phyloP scores from a whole-genome alignment of 768 basidiomycete genomes.

The Termitomyces sp. region DNA sequence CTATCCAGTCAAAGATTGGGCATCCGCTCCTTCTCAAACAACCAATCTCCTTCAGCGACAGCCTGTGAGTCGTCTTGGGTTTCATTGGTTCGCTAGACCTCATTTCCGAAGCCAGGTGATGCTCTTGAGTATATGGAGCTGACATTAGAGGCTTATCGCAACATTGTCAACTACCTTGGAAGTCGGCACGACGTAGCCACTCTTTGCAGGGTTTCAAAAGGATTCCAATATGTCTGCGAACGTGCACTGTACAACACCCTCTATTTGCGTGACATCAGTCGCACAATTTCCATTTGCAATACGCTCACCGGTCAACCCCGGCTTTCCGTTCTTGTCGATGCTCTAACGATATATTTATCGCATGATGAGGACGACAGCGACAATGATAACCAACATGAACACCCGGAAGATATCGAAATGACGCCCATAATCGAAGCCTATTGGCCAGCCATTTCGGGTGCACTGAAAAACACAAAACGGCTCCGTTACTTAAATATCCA shows the following conservation, averaged over 20 bases:
- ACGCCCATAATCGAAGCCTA: constrained; percentile 32
- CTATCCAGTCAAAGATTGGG: constrained; percentile 6
- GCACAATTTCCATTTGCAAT: constrained; percentile 42
- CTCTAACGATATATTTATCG: constrained; percentile 46
- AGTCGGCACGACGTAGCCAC: constrained; percentile 52
- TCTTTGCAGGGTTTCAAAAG: constrained; percentile 56
- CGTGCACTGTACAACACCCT: constrained; percentile 59
- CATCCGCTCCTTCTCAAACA: constrained; percentile 16
- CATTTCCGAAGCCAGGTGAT: constrained; percentile 33
- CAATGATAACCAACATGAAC: constrained; percentile 23
- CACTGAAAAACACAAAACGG: constrained; percentile 42
- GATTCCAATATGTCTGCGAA: constrained; percentile 54
- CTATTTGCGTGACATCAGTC: constrained; percentile 36
- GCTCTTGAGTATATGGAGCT: constrained; percentile 50
- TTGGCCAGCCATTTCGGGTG: constrained; percentile 49
- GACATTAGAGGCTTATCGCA: constrained; percentile 56
- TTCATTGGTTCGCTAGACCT: neutral
- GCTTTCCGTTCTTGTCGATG: constrained; percentile 49
- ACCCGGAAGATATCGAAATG: constrained; percentile 21
- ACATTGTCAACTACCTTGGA: constrained; percentile 50
- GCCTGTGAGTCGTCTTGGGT: constrained; percentile 24
- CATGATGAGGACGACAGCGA: constrained; percentile 30
- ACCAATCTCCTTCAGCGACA: constrained; percentile 20
- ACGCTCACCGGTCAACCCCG: constrained; percentile 44
- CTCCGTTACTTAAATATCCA: constrained; percentile 55